Base-by-base conservation (phyloP, 768 basidiomycete genomes). In the Lactarius psammicola region DNA sequence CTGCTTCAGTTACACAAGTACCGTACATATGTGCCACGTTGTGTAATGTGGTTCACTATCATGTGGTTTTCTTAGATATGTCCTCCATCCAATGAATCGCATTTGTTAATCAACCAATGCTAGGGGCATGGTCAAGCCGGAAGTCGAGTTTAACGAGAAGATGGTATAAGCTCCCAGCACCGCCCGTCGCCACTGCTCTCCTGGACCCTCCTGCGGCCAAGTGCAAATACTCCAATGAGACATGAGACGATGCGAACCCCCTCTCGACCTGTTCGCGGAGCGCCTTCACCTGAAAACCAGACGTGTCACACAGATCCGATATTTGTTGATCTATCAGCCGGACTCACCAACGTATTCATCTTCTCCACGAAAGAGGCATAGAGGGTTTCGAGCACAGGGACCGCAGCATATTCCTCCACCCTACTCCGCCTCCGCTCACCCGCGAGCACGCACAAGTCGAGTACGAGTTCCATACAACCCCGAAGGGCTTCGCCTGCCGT, bases 341-440 rank as follows among this genome's bases (percentile, higher is more conserved):
- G 31, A 77, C 87, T 68, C 67, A 91, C 90, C 74, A 92, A 72
- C 2, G 78, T 80, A 0, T 76, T 69, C 80, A 88, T 84, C 71
- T 83, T 87, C 40, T 74, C 73, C 23, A 79, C 77, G 72, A 90
- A 90, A 59, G 79, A 79, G 7, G 70, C 62, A 68, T 81, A 84
- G 4, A 90, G 75, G 9, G 84, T 80, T 55, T 85, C 84, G 3
- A 91, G 77, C 66, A 78, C 63, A 1, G 80, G 79, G 5, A 81
- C 82, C n/a, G 88, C 90, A 64, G 84, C 78, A 71, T 88, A 85
- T 69, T 92, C 90, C 67, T 85, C 76, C 69, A 89, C 55, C 23
- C 81, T 76, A 1, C 80, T 82, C 26, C 81, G 77, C 68, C 80
- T 80, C 4, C 88, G 71, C 60, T 88, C 87, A 8, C 87, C 86